Base-by-base conservation (phyloP, 2,329 filamentous ascomycete genomes). In the Drechslerella coelobrocha region DNA sequence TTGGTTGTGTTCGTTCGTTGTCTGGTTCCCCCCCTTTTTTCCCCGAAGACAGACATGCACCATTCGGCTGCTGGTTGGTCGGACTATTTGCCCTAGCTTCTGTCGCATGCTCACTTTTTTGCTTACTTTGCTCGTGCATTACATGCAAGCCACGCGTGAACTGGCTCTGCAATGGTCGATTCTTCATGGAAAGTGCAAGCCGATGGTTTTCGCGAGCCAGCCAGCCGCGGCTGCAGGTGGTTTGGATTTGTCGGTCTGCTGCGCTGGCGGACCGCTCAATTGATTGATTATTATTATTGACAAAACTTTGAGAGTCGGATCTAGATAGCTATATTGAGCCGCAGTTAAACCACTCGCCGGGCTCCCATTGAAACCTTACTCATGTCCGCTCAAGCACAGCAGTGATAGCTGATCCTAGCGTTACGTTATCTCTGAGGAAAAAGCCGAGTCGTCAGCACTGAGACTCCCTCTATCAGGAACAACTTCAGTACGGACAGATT, bases 121-220 rank as follows among this genome's bases (percentile, higher is more conserved):
- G 34, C 17, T 39, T 39, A n/a, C 6, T 31, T 31, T 12, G 29
- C 12, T 6, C 29, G 19, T 45, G 41, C 41, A 45, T 45, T 45
- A 17, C 41, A 45, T n/a, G 14, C 14, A 45, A 45, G 41, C 41
- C 41, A 45, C 41, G 41, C 19, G 41, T 45, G 41, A 45, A 17
- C 41, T 45, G 41, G 41, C 41, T 19, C n/a, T 39, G 34, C 34
- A 39, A 10, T n/a, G 34, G 17, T 39, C 34, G 29, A 14, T 39
- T 10, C 12, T 14, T n/a, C 34, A 39, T 14, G 12, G 34, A 10
- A 10, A 10, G 12, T 10, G 34, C 34, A 5, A 39, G 12, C 17
- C 12, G 34, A 39, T 14, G 34, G 12, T 39, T 12, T 39, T 39
- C 5, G 12, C 2, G 5, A 39, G 12, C 12, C 4, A n/a, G 34